A percentile compares a stretch with the other conserved stretches of the same genome.
Conservation (phyloP, 768 basidiomycete genomes). For the Epithele typhae region DNA sequence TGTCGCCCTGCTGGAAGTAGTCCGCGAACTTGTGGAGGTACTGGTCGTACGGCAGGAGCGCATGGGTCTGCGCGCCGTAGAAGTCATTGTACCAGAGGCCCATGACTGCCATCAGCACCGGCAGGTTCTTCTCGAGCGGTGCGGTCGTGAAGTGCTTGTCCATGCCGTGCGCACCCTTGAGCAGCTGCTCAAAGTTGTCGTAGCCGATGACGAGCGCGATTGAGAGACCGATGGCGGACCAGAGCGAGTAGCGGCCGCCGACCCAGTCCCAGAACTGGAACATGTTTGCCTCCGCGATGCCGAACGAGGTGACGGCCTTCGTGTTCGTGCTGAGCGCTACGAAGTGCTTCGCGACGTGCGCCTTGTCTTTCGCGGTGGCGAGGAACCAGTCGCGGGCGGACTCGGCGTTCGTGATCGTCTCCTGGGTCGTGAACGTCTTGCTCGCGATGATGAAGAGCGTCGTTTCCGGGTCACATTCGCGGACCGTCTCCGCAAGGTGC, state of each 20-base stretch:
- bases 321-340: conserved; percentile 98
- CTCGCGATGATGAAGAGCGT: conserved; percentile 98
- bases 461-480: conserved; percentile 79
- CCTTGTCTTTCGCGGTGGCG: conserved; percentile 71
- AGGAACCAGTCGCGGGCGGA: conserved; percentile 96
- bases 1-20: conserved; percentile 99
- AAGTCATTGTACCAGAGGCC: conserved; percentile 99
- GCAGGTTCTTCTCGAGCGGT: conserved; percentile 84
- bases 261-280: conserved; percentile 99
- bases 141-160: conserved; percentile 94
- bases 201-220: conserved; percentile 93
- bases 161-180: conserved; percentile 95
- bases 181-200: conserved; percentile 87
- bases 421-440: conserved; percentile 99
- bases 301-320: conserved; percentile 87
- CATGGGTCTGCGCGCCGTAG: conserved; percentile 94
- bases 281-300: conserved; percentile 91
- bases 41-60: conserved; percentile 95
- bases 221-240: conserved; percentile 96
- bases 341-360: conserved; percentile 97
- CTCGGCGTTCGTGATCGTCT: conserved; percentile 98
- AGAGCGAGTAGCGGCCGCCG: conserved; percentile 95
- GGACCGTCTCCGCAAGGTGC: conserved; percentile 86
- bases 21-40: conserved; percentile 99
- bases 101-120: conserved; percentile 82